Evolutionary conservation across 1,139 yeast species (phyloP).

Genomic region (Tardiomyces depauwii): DNA sequence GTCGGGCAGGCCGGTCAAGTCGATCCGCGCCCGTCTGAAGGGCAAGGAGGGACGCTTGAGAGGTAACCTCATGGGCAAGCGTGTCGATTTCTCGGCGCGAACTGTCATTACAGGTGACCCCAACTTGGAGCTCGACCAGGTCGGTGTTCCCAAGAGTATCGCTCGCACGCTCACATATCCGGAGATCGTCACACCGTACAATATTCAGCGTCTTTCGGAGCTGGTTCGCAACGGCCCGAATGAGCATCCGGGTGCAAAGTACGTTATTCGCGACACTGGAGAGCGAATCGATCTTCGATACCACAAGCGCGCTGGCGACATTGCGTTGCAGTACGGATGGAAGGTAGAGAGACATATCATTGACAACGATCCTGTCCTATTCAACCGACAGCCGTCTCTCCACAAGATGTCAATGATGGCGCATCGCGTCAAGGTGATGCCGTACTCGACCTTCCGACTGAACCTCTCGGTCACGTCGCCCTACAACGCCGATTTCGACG

Average conservation of each 20-base stretch:
- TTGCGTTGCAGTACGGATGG: conserved; percentile 98
- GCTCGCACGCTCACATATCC: conserved; percentile 95
- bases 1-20: conserved; percentile 96
- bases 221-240: conserved; percentile 95
- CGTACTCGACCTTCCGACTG: conserved; percentile 93
- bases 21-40: conserved; percentile 96
- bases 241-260: conserved; percentile 99
- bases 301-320: conserved; percentile 97
- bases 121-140: conserved; percentile 90
- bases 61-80: conserved; percentile 99
- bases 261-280: conserved; percentile 95
- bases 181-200: conserved; percentile 94
- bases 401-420: conserved; percentile 99
- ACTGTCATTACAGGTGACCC: conserved; percentile 99
- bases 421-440: conserved; percentile 98
- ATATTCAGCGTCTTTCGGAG: conserved; percentile 85
- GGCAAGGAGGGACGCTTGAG: conserved; percentile 99
- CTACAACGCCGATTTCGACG: conserved; percentile 99
- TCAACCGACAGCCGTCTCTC: conserved; percentile 97
- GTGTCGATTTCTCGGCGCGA: conserved; percentile 98
- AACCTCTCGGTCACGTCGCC: conserved; percentile 97
- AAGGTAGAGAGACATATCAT: conserved; percentile 96
- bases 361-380: conserved; percentile 95
- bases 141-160: conserved; percentile 95
- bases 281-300: conserved; percentile 96